Evolutionary conservation across 306 rosid genomes (phyloP).

Genomic region (Prunus davidiana): DNA sequence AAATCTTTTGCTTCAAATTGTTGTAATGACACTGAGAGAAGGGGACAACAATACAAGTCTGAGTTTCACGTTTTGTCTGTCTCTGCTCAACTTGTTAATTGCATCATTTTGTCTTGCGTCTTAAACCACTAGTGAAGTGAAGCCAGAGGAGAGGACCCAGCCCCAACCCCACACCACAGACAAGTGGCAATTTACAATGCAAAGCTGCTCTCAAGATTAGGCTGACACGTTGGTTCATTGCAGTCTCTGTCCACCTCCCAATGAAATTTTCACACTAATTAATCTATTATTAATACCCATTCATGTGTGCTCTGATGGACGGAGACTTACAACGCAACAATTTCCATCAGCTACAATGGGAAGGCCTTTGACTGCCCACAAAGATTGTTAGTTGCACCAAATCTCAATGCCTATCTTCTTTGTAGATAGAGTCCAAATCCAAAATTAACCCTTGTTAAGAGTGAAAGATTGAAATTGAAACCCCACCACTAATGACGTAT

Average conservation of each 20-base stretch:
- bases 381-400: slow-evolving; percentile 38
- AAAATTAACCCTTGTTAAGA: slow-evolving; percentile 24
- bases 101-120: slow-evolving; percentile 50
- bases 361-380: slow-evolving; percentile 9
- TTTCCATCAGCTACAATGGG: background rate
- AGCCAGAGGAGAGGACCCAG: background rate
- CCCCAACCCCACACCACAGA: background rate
- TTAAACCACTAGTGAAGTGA: slow-evolving; percentile 31
- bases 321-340: background rate
- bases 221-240: slow-evolving; percentile 27
- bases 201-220: slow-evolving; percentile 26
- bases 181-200: slow-evolving; percentile 15
- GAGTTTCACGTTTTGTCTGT: slow-evolving; percentile 30
- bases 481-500: background rate
- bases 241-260: slow-evolving; percentile 10
- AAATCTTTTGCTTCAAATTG: slow-evolving; percentile 33
- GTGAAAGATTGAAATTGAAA: slow-evolving; percentile 11
- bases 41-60: slow-evolving; percentile 20
- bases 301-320: background rate
- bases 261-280: background rate
- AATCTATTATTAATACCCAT: background rate
- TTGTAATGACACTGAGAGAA: slow-evolving; percentile 23
- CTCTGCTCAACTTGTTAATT: slow-evolving; percentile 18
- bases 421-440: slow-evolving; percentile 20
- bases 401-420: slow-evolving; percentile 39